These are phyloP conservation scores for Nepenthes mirabilis DNA, from an alignment of 148 eudicot species.

Conservation along the genomic window DNA sequence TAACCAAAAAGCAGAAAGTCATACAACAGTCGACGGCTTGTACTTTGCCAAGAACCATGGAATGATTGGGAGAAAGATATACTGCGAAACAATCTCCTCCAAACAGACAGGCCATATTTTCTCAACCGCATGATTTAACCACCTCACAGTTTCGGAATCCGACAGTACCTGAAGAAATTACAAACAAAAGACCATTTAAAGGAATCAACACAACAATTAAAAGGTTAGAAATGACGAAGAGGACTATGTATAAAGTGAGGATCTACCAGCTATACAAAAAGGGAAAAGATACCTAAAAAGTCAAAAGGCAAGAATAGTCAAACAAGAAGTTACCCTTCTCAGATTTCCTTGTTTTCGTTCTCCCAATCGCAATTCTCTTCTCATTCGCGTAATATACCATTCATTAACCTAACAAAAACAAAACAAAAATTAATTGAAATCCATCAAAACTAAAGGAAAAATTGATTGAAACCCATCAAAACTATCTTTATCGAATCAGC, in stretches of 20 bases:
- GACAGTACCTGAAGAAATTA: slow-evolving; percentile 43
- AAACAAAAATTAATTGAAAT: neutral
- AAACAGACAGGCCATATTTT: slow-evolving; percentile 88
- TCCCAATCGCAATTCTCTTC: slow-evolving; percentile 53
- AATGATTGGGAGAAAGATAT: slow-evolving; percentile 70
- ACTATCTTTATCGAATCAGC: too few species aligned
- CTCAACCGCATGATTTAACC: slow-evolving; percentile 82
- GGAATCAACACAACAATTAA: neutral
- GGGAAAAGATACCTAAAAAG: neutral
- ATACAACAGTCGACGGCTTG: slow-evolving; percentile 97
- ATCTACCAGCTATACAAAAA: neutral
- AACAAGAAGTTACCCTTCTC: slow-evolving; percentile 42
- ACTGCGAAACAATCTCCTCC: slow-evolving; percentile 83
- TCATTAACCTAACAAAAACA: slow-evolving; percentile 50
- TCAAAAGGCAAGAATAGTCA: neutral
- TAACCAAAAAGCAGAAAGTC: slow-evolving; percentile 10
- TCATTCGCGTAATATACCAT: slow-evolving; percentile 42
- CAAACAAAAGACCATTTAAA: slow-evolving; percentile 5
- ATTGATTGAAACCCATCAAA: slow-evolving; percentile 1
- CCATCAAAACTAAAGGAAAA: neutral
- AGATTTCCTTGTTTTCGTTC: slow-evolving; percentile 59
- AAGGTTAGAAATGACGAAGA: neutral
- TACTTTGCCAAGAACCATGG: slow-evolving; percentile 96
- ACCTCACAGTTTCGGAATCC: slow-evolving; percentile 82
- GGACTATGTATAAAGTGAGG: neutral